A percentile compares a stretch with the other conserved stretches of the same genome.
phyloP scores from a whole-genome alignment of 2,329 filamentous ascomycete genomes.

The Penicillium sp. region DNA sequence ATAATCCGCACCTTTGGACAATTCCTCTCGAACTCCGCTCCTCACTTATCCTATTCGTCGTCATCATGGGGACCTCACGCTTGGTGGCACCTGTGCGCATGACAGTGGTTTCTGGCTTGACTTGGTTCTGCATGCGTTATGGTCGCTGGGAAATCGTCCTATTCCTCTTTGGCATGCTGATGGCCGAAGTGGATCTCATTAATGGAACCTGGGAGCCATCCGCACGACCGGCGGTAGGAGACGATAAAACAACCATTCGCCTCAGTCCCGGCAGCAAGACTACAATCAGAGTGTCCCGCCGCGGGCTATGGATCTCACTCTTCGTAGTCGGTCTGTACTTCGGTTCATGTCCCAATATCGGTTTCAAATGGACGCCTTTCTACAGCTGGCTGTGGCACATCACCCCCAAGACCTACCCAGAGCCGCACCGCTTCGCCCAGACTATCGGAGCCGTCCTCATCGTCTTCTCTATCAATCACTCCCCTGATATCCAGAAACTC shows the following conservation, averaged over 20 bases:
- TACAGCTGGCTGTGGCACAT: constrained; percentile 42
- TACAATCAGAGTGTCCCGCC: constrained; percentile 27
- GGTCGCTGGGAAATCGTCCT: constrained; percentile 47
- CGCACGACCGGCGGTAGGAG: background rate
- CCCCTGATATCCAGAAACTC: constrained; percentile 42
- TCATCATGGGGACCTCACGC: constrained; percentile 43
- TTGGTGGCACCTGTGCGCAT: constrained; percentile 37
- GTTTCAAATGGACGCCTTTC: constrained; percentile 44
- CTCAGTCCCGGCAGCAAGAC: constrained; percentile 15
- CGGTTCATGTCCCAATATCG: constrained; percentile 44
- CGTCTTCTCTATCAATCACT: constrained; percentile 45
- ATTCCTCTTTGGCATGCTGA: constrained; percentile 45
- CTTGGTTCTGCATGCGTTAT: constrained; percentile 44
- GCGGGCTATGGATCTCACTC: constrained; percentile 38
- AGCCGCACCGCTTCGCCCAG: constrained; percentile 48
- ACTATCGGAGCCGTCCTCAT: constrained; percentile 45
- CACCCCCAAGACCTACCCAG: constrained; percentile 43
- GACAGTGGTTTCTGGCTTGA: constrained; percentile 32
- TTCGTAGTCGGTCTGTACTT: constrained; percentile 45
- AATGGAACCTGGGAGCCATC: constrained; percentile 38
- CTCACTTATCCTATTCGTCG: constrained; percentile 46
- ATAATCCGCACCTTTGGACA: constrained; percentile 50
- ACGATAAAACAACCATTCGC: constrained; percentile 24
- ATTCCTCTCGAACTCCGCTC: constrained; percentile 49
- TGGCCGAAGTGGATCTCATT: constrained; percentile 47